Conservation (phyloP, 345 rosid species). For the Excoecaria agallocha region DNA sequence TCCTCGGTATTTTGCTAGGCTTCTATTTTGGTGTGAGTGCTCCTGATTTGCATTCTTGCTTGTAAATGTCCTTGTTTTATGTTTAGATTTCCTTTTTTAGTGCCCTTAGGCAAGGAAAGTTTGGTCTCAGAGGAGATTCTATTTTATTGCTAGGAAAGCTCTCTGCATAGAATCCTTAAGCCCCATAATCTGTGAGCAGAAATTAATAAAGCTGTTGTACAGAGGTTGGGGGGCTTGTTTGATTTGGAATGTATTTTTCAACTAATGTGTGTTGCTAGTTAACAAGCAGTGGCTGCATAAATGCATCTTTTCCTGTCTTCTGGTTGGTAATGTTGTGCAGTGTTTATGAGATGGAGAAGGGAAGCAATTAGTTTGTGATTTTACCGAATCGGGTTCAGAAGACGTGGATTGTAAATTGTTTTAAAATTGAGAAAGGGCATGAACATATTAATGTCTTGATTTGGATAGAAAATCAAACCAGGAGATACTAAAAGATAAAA, state of each 20-base stretch:
- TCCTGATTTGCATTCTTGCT: not conserved
- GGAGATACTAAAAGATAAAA: too few species aligned
- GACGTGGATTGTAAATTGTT: too few species aligned
- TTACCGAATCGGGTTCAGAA: too few species aligned
- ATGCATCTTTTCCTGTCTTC: not conserved
- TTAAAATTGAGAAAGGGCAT: too few species aligned
- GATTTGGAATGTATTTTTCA: not conserved
- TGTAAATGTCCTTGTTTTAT: slow-evolving; percentile 11
- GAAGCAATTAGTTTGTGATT: too few species aligned
- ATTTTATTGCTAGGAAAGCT: not conserved
- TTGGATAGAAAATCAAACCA: too few species aligned
- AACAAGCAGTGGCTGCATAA: not conserved
- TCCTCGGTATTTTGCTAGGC: not conserved
- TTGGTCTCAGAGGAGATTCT: not conserved
- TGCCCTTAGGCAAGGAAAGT: not conserved
- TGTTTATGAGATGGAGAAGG: too few species aligned
- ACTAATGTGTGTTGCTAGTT: too few species aligned
- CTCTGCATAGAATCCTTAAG: slow-evolving; percentile 7
- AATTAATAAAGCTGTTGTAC: not conserved
- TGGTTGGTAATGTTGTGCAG: not conserved
- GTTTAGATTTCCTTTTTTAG: not conserved
- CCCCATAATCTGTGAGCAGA: not conserved
- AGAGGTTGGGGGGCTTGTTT: slow-evolving; percentile 8
- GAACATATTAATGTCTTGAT: too few species aligned
- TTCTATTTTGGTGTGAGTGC: slow-evolving; percentile 3